Conservation (phyloP, 495 filamentous ascomycete genomes). For the Penicillium paxilli region DNA sequence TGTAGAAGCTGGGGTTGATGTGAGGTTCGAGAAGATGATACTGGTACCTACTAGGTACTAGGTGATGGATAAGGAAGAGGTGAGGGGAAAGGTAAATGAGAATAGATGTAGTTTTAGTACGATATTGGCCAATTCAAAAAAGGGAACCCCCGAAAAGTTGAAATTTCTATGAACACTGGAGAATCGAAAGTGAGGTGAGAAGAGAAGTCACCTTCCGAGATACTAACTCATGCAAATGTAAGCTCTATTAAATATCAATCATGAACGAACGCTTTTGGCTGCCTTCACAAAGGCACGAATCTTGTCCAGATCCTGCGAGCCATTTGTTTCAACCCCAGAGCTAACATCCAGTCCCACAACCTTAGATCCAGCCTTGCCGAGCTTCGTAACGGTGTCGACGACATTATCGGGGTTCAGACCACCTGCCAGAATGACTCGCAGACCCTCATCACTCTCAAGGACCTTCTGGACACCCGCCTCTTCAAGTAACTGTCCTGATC, state of each 20-base stretch:
- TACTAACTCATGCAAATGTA: neutral
- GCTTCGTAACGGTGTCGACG: conserved; percentile 52
- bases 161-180: conserved; percentile 8
- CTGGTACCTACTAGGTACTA: too few relatives aligned
- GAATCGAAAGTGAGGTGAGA: conserved; percentile 4
- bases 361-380: conserved; percentile 54
- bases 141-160: neutral
- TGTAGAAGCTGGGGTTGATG: too few relatives aligned
- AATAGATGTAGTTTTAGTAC: too few relatives aligned
- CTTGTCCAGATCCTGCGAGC: conserved; percentile 77
- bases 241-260: conserved; percentile 7
- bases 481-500: conserved; percentile 76
- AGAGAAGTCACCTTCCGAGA: conserved; percentile 11
- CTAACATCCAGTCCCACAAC: conserved; percentile 89
- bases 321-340: conserved; percentile 86
- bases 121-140: neutral
- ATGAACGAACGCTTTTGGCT: conserved; percentile 55
- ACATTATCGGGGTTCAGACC: conserved; percentile 80
- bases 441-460: conserved; percentile 60
- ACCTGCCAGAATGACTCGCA: conserved; percentile 78
- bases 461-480: conserved; percentile 59
- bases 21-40: too few relatives aligned
- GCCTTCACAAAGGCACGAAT: conserved; percentile 78
- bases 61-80: too few relatives aligned
- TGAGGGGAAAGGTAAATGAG: neutral